phyloP scores from a whole-genome alignment of 2,329 filamentous ascomycete genomes.

The Periconia sp. region DNA sequence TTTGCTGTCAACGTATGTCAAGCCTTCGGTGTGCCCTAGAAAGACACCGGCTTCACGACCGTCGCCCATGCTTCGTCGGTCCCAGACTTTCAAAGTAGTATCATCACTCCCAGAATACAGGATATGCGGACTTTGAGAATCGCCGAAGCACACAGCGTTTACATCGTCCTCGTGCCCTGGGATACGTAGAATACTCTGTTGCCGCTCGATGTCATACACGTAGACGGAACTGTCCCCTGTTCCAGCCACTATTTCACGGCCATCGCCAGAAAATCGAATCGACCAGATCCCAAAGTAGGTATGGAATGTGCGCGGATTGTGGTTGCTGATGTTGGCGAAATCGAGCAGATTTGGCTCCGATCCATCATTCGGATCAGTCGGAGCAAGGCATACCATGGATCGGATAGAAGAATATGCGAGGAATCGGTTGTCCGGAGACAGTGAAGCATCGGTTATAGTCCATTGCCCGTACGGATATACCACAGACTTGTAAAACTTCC shows the following conservation, averaged over 20 bases:
- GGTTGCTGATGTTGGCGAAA: conserved; percentile 55
- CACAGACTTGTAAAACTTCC: conserved; percentile 94
- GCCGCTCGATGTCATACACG: conserved; percentile 88
- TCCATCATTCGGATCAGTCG: conserved; percentile 80
- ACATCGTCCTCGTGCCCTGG: conserved; percentile 84
- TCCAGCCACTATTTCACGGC: conserved; percentile 85
- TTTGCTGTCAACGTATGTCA: conserved; percentile 76
- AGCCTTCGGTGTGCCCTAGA: conserved; percentile 64
- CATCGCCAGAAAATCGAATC: conserved; percentile 88
- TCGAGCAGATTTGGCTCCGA: conserved; percentile 81
- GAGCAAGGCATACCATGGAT: conserved; percentile 79
- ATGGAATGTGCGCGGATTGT: conserved; percentile 40
- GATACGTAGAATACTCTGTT: conserved; percentile 72
- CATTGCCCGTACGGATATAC: conserved; percentile 84
- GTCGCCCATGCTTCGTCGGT: conserved; percentile 70
- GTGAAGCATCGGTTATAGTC: conserved; percentile 91
- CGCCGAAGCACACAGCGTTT: conserved; percentile 95
- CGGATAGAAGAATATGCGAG: conserved; percentile 90
- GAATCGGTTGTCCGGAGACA: conserved; percentile 89
- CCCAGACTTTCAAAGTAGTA: conserved; percentile 93
- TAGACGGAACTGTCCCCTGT: conserved; percentile 78
- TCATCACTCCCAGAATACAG: conserved; percentile 96
- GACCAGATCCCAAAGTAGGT: conserved; percentile 70
- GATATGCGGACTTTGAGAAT: conserved; percentile 85
- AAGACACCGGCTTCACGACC: conserved; percentile 66